A percentile compares a stretch with the other conserved stretches of the same genome.
Conservation (phyloP, 2,329 filamentous ascomycete species). For the Venturia effusa region DNA sequence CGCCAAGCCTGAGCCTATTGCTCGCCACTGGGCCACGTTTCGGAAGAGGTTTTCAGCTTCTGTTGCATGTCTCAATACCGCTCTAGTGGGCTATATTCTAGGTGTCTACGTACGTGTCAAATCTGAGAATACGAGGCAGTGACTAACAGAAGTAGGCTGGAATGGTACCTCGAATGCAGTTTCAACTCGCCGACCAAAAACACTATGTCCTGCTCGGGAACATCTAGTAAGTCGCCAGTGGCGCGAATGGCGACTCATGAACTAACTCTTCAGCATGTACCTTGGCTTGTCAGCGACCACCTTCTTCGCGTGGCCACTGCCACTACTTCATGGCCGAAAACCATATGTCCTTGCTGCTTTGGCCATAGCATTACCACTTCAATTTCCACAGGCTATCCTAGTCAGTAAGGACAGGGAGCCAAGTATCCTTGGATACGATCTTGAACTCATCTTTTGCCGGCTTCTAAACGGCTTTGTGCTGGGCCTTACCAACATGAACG, state of each 20-base stretch:
- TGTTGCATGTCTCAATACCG: constrained; percentile 63
- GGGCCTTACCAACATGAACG: constrained; percentile 70
- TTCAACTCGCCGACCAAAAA: constrained; percentile 58
- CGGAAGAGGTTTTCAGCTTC: constrained; percentile 60
- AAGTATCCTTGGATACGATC: constrained; percentile 44
- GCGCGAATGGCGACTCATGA: background rate
- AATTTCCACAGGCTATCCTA: constrained; percentile 65
- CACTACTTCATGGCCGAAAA: constrained; percentile 65
- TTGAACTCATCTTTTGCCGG: constrained; percentile 52
- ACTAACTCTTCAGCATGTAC: constrained; percentile 40
- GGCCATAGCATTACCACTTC: constrained; percentile 57
- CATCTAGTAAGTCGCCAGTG: constrained; percentile 37
- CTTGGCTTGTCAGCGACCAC: constrained; percentile 59
- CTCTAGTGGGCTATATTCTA: constrained; percentile 57
- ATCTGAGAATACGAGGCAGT: background rate
- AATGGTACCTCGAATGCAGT: constrained; percentile 68
- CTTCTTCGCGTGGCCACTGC: constrained; percentile 62
- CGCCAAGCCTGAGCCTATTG: constrained; percentile 42
- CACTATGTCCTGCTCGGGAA: constrained; percentile 64
- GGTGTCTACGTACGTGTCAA: constrained; percentile 50
- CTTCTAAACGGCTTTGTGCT: constrained; percentile 57
- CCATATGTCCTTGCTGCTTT: constrained; percentile 63
- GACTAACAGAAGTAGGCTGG: constrained; percentile 40
- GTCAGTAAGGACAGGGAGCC: constrained; percentile 48
- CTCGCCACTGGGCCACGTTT: constrained; percentile 57